phyloP scores from a whole-genome alignment of 768 basidiomycete genomes.

The Hygrophorus pudorinus region DNA sequence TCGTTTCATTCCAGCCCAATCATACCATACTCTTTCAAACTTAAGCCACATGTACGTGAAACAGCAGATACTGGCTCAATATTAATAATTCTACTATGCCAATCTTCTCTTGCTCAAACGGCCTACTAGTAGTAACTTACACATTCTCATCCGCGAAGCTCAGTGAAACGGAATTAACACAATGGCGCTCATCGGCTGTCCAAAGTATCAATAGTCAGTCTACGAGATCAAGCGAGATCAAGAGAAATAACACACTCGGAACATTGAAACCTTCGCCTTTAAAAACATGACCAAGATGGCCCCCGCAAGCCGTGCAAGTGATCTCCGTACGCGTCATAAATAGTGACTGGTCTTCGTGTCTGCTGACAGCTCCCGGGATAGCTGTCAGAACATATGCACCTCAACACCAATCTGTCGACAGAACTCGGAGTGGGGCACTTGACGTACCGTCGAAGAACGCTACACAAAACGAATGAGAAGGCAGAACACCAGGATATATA shows the following conservation, averaged over 20 bases:
- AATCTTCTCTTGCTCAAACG: not conserved
- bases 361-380: constrained; percentile 77
- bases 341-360: constrained; percentile 60
- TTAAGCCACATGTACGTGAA: too few species aligned
- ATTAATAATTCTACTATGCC: not conserved
- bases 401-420: too few species aligned
- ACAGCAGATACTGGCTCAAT: too few species aligned
- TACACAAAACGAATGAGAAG: too few species aligned
- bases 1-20: not conserved
- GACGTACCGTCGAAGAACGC: constrained; percentile 83
- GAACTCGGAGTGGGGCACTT: not conserved
- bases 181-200: constrained; percentile 74
- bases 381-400: constrained; percentile 31
- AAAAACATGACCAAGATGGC: constrained; percentile 94
- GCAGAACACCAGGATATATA: too few species aligned
- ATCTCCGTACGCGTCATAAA: constrained; percentile 79
- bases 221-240: not conserved
- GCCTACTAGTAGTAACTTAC: constrained; percentile 10
- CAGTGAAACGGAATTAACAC: constrained; percentile 84
- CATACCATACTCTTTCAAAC: too few species aligned
- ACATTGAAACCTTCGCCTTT: constrained; percentile 79
- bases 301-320: constrained; percentile 81
- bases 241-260: constrained; percentile 45
- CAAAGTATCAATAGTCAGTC: not conserved
- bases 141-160: constrained; percentile 51